A percentile compares a stretch with the other conserved stretches of the same genome.
Conservation (phyloP, 2,329 filamentous ascomycete species). For the Monosporascus sp. region DNA sequence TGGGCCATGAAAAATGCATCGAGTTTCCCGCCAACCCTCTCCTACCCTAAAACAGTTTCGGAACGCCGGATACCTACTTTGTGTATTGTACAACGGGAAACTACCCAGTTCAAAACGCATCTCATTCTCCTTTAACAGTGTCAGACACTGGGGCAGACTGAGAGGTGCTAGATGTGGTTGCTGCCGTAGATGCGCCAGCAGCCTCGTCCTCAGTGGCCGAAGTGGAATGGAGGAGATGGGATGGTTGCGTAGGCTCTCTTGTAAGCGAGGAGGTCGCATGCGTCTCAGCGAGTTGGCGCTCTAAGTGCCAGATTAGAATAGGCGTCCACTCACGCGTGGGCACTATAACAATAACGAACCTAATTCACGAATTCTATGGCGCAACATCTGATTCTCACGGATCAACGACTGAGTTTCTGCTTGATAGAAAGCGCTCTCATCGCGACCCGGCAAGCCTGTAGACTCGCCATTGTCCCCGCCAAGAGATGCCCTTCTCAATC, state of each 20-base stretch:
- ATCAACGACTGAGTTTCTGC: constrained; percentile 74
- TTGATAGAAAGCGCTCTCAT: constrained; percentile 76
- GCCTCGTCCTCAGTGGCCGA: constrained; percentile 37
- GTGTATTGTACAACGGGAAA: neutral
- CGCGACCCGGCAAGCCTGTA: constrained; percentile 57
- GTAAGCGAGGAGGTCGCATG: constrained; percentile 30
- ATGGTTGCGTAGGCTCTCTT: constrained; percentile 45
- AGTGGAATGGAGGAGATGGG: constrained; percentile 42
- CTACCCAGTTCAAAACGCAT: neutral
- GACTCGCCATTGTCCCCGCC: constrained; percentile 53
- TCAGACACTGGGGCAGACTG: constrained; percentile 12
- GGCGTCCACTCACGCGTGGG: constrained; percentile 10
- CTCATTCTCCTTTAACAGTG: constrained; percentile 18
- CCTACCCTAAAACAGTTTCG: neutral
- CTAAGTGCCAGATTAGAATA: constrained; percentile 25
- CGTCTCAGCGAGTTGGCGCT: constrained; percentile 47
- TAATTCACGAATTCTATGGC: constrained; percentile 66
- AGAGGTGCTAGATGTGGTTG: constrained; percentile 5
- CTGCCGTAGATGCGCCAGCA: constrained; percentile 3
- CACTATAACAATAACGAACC: constrained; percentile 37
- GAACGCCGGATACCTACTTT: neutral
- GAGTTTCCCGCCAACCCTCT: neutral
- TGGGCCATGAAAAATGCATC: neutral
- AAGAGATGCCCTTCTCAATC: constrained; percentile 53
- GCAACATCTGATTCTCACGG: constrained; percentile 78